These are phyloP conservation scores for Aspergillus sclerotiicarbonarius DNA, from an alignment of 495 filamentous ascomycete species.

Conservation along the genomic window DNA sequence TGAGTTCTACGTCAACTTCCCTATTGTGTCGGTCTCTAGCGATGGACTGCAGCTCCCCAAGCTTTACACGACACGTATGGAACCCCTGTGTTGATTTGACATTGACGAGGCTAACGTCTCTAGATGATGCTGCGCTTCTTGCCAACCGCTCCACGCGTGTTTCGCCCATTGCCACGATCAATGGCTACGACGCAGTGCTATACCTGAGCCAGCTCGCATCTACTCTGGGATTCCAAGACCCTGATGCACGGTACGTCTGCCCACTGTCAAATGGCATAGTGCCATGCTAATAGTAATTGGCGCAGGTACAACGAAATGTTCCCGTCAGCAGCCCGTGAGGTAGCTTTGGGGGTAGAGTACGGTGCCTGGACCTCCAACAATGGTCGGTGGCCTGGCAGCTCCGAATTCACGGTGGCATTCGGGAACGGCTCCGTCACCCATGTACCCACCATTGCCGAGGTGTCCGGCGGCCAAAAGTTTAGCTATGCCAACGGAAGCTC, in stretches of 20 bases:
- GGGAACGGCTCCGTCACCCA: too few species aligned
- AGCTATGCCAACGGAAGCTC: too few species aligned
- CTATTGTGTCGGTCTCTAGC: constrained; percentile 35
- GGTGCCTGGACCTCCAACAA: too few species aligned
- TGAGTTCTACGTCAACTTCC: constrained; percentile 19
- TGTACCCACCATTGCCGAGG: too few species aligned
- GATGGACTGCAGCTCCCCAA: constrained; percentile 37
- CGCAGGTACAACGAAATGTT: not conserved
- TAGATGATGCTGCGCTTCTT: constrained; percentile 22
- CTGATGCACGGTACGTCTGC: constrained; percentile 35
- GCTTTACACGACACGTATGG: constrained; percentile 22
- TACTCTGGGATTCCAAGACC: constrained; percentile 28
- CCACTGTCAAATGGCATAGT: constrained; percentile 6
- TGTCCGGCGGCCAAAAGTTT: too few species aligned
- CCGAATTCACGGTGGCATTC: too few species aligned
- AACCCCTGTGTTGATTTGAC: too few species aligned
- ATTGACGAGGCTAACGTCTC: not conserved
- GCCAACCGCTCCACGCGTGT: constrained; percentile 13
- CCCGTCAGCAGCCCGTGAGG: not conserved
- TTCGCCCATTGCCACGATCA: constrained; percentile 31
- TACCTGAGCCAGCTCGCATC: constrained; percentile 20
- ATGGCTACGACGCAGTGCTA: constrained; percentile 32
- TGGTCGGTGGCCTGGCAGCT: too few species aligned
- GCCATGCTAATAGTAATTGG: not conserved
- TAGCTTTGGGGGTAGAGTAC: too few species aligned